A percentile compares a stretch with the other conserved stretches of the same genome.
phyloP scores from a whole-genome alignment of 257 asterid genomes.

The Cordia subcordata region DNA sequence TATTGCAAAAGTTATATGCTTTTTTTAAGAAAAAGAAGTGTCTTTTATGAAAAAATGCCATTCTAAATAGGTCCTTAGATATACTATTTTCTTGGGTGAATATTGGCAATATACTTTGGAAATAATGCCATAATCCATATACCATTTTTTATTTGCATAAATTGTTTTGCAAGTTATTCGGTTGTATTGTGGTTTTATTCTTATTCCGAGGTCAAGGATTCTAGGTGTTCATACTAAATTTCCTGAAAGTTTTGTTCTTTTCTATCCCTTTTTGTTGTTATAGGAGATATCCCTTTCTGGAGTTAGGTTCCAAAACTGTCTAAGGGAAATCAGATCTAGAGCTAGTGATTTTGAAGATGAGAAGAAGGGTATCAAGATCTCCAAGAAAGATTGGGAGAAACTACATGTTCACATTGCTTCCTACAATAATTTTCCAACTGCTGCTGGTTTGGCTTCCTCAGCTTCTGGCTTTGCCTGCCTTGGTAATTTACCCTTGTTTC shows the following conservation, averaged over 20 bases:
- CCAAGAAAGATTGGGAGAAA: constrained; percentile 84
- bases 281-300: constrained; percentile 97
- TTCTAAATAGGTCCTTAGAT: no score
- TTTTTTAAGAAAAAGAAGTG: no score
- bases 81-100: no score
- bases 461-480: constrained; percentile 99
- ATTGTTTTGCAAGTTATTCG: no score
- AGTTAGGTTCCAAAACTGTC: constrained; percentile 75
- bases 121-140: no score
- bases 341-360: constrained; percentile 87
- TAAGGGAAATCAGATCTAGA: constrained; percentile 87
- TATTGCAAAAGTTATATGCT: no score
- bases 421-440: constrained; percentile 93
- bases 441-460: constrained; percentile 99
- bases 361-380: constrained; percentile 76
- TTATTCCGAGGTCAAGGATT: no score
- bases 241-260: background rate
- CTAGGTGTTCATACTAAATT: no score
- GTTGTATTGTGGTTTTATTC: no score
- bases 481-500: constrained; percentile 36
- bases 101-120: no score
- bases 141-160: no score
- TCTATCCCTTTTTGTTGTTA: constrained; percentile 23
- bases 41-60: no score
- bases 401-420: constrained; percentile 83